Percentiles rank a stretch among this genome's conserved stretches.
Evolutionary conservation across 352 stramenopile species (phyloP).

Genomic region (Phytophthora multivora): DNA sequence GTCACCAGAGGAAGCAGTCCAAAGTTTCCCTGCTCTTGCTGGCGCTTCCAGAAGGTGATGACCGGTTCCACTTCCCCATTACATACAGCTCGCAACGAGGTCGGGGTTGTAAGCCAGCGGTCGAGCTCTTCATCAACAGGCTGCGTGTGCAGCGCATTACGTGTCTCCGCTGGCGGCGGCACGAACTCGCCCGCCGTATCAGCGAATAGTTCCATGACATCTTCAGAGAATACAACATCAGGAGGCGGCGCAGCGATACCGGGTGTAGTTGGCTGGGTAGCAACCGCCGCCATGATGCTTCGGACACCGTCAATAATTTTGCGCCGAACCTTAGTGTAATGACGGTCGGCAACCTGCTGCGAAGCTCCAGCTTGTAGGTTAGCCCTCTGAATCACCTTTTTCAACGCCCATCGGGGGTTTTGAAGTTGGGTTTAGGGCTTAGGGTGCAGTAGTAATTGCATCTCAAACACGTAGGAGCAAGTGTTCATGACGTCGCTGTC

Average conservation of each 20-base stretch:
- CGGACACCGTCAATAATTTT: neutral
- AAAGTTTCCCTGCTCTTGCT: neutral
- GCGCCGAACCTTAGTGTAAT: neutral
- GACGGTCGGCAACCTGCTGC: neutral
- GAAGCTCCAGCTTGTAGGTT: neutral
- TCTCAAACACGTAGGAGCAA: slow-evolving; percentile 9
- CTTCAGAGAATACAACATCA: neutral
- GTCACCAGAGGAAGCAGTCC: neutral
- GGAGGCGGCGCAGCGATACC: too few species aligned
- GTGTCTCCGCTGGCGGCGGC: too few species aligned
- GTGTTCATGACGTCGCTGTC: slow-evolving; percentile 8
- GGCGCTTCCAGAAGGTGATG: neutral
- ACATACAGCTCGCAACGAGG: neutral
- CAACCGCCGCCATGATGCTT: neutral
- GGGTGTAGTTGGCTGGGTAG: too few species aligned
- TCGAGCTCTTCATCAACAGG: neutral
- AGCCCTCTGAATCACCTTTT: neutral
- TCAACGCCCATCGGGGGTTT: slow-evolving; percentile 4
- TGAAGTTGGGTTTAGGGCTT: too few species aligned
- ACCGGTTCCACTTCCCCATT: neutral
- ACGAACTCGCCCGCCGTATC: neutral
- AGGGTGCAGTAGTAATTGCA: slow-evolving; percentile 13
- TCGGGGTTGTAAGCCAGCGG: neutral
- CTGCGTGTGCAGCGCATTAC: neutral
- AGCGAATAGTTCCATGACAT: neutral